phyloP scores from a whole-genome alignment of 2,329 filamentous ascomycete species.

The Domatiomyces catenatus region DNA sequence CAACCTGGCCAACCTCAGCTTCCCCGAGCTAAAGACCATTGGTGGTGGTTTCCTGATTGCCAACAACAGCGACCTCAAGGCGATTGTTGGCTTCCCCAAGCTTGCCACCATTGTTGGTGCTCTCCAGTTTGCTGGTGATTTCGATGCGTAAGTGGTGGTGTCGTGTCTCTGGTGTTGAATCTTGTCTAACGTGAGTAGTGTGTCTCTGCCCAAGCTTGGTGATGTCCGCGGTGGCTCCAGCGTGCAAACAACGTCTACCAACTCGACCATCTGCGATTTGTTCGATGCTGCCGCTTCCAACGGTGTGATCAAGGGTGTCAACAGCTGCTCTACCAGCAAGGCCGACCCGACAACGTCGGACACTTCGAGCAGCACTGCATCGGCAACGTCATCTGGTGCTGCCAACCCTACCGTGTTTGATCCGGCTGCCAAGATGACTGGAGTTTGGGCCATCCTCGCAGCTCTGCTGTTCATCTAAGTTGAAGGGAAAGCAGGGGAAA shows the following conservation, averaged over 20 bases:
- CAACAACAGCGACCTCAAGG: constrained; percentile 65
- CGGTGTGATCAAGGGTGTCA: constrained; percentile 33
- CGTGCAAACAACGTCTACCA: constrained; percentile 43
- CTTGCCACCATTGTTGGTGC: constrained; percentile 61
- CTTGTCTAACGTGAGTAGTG: constrained; percentile 37
- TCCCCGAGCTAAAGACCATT: constrained; percentile 52
- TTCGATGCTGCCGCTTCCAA: constrained; percentile 34
- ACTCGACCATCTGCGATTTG: constrained; percentile 42
- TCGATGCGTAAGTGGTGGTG: constrained; percentile 26
- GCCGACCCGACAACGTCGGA: constrained; percentile 20
- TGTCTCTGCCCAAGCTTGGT: constrained; percentile 50
- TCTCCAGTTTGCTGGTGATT: constrained; percentile 68
- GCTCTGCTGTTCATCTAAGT: constrained; percentile 17
- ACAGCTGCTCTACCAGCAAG: constrained; percentile 28
- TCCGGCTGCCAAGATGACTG: constrained; percentile 11
- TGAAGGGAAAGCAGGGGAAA: not conserved
- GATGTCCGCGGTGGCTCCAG: constrained; percentile 60
- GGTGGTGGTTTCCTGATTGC: constrained; percentile 67
- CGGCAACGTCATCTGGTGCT: constrained; percentile 8
- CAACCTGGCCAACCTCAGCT: constrained; percentile 54
- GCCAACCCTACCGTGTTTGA: constrained; percentile 7
- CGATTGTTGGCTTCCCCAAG: constrained; percentile 50
- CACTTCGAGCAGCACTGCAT: constrained; percentile 2
- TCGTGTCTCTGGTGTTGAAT: not conserved
- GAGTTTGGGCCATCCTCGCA: constrained; percentile 12